Percentiles rank a stretch among this genome's conserved stretches.
Conservation (phyloP, 306 rosid species). For the Notholithocarpus densiflorus region DNA sequence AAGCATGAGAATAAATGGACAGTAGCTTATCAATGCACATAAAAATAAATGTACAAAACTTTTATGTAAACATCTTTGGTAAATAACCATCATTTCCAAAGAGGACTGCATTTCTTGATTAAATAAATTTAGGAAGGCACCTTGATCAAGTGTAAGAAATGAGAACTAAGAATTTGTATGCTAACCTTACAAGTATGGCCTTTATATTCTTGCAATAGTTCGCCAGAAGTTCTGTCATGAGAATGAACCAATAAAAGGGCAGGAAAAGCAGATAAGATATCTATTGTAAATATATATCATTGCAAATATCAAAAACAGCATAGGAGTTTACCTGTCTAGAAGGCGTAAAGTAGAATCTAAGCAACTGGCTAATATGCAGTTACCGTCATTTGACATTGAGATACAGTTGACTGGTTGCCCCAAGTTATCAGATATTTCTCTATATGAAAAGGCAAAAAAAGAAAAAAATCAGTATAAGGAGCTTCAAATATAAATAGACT, state of each 20-base stretch:
- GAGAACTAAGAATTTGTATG: conserved; percentile 16
- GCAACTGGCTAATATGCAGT: conserved; percentile 80
- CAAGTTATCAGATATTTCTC: conserved; percentile 76
- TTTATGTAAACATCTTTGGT: background rate
- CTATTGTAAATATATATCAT: background rate
- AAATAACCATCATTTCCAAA: background rate
- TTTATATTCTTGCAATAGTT: conserved; percentile 77
- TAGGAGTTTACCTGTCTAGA: conserved; percentile 57
- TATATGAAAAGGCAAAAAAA: conserved; percentile 18
- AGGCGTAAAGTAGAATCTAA: conserved; percentile 80
- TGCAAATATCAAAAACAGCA: background rate
- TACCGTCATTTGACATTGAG: conserved; percentile 89
- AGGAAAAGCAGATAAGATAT: background rate
- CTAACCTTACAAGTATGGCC: conserved; percentile 89
- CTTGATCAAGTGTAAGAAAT: conserved; percentile 1
- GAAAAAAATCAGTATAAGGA: background rate
- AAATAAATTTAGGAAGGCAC: background rate
- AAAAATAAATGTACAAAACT: background rate
- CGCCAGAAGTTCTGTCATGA: conserved; percentile 70
- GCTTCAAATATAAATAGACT: background rate
- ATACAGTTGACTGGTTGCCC: conserved; percentile 94
- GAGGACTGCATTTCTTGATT: background rate
- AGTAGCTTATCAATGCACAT: background rate
- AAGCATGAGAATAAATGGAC: background rate
- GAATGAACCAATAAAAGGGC: conserved; percentile 17